Base-by-base conservation (phyloP, 192 early-diverging fungal species). In the Physocladia obscura region DNA sequence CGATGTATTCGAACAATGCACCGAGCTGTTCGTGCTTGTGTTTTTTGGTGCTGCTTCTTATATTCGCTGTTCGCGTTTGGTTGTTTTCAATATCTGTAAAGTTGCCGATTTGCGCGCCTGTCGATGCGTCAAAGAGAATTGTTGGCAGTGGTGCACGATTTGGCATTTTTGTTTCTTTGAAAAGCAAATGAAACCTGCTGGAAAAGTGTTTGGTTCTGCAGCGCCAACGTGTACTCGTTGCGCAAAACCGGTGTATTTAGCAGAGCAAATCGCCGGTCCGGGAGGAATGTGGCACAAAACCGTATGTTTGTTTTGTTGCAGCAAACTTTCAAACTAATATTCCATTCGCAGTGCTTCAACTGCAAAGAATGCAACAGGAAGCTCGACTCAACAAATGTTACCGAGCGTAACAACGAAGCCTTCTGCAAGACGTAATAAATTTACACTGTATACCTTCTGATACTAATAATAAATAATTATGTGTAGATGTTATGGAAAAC, bases 381-480 rank as follows among this genome's bases (percentile, higher is more conserved):
- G 2, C 74, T 84, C 3, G 82, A 84, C 54, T 81, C 79, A 13
- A 79, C 77, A 11, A 79, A 61, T 30, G 29, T 84, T 19, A 76
- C 77, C 3, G 82, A 84, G 35, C 80, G 76, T 8, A 71, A 76
- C 27, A 69, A 70, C 38, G 78, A 81, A 69, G 70, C 72, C 0
- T 81, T 78, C 50, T 84, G 82, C 75, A 81, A 81, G 67, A 77
- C 63, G 40, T 44, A 44, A 13, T n/a, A n/a, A 8, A 13, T n/a
- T 44, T n/a, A 8, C 8, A 8, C 11, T 44, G 8, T 44, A 8
- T n/a, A n/a, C n/a, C n/a, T n/a, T 44, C 11, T 44, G 40, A 13
- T n/a, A 44, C 40, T n/a, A 8, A 44, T 13, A 44, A 13, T 13
- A 44, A 8, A 44, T 13, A 44, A 44, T n/a, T 13, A 8, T 13